Percentiles rank a stretch among this genome's conserved stretches.
Conservation (phyloP, 108 stramenopile species). For the Nitzschia putrida region DNA sequence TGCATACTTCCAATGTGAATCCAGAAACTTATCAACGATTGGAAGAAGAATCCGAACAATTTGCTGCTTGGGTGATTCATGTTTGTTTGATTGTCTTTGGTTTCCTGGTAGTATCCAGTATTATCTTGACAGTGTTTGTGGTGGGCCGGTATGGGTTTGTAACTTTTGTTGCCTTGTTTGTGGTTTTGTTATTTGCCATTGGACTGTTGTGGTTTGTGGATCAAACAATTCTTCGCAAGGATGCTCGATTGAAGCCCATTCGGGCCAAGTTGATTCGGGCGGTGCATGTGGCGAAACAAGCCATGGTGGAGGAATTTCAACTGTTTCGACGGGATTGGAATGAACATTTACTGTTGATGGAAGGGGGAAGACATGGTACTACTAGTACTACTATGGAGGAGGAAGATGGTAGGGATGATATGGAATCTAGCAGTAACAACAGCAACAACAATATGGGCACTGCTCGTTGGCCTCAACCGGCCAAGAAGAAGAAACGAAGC, state of each 20-base stretch:
- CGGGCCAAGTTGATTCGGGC: conserved; percentile 28
- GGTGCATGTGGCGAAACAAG: conserved; percentile 17
- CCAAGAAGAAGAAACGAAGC: conserved; percentile 22
- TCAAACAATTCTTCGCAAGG: conserved; percentile 19
- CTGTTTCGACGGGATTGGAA: conserved; percentile 38
- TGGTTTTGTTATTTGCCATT: conserved; percentile 16
- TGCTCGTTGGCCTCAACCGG: background rate
- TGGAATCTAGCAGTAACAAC: too few relatives aligned
- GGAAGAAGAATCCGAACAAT: conserved; percentile 28
- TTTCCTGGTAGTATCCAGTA: conserved; percentile 8
- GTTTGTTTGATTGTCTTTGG: conserved; percentile 28
- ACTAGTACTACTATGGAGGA: conserved; percentile 2
- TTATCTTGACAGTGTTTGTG: conserved; percentile 24
- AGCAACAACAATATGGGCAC: background rate
- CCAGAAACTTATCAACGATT: conserved; percentile 1
- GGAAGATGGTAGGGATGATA: background rate
- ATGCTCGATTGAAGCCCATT: conserved; percentile 27
- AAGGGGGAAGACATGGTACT: conserved; percentile 15
- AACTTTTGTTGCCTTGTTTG: conserved; percentile 14
- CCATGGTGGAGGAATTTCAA: conserved; percentile 26
- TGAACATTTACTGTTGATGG: conserved; percentile 29
- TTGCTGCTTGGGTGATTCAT: conserved; percentile 37
- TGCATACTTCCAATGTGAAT: conserved; percentile 17
- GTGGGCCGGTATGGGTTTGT: conserved; percentile 29
- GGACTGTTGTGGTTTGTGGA: conserved; percentile 34